phyloP scores from a whole-genome alignment of 2,329 filamentous ascomycete species.

The Xylaria sp. region DNA sequence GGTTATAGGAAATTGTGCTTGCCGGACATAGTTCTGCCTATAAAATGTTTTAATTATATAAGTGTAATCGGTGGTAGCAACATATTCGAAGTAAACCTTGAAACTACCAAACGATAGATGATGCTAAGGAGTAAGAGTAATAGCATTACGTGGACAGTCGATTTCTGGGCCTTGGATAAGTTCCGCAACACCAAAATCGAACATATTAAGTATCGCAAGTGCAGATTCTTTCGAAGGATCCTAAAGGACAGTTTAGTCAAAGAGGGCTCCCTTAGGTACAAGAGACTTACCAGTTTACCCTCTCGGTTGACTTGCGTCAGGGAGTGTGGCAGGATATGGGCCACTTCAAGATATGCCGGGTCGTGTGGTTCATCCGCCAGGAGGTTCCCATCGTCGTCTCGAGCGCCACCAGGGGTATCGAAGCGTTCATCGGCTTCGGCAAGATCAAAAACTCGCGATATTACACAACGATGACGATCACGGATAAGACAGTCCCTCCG shows the following conservation, averaged over 20 bases:
- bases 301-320: neutral
- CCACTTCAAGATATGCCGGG: conserved; percentile 8
- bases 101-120: conserved; percentile 43
- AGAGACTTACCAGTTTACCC: conserved; percentile 4
- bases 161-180: conserved; percentile 48
- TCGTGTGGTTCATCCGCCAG: conserved; percentile 15
- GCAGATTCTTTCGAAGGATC: conserved; percentile 41
- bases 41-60: conserved; percentile 39
- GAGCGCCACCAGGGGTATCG: conserved; percentile 14
- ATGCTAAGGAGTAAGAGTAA: conserved; percentile 39
- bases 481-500: conserved; percentile 35
- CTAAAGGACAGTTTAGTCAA: conserved; percentile 10
- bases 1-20: conserved; percentile 35
- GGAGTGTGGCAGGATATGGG: conserved; percentile 21
- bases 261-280: conserved; percentile 2
- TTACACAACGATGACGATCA: conserved; percentile 38
- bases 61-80: conserved; percentile 29
- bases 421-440: conserved; percentile 21
- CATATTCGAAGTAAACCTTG: conserved; percentile 39
- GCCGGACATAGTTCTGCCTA: conserved; percentile 2
- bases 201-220: conserved; percentile 50
- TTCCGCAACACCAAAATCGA: conserved; percentile 44
- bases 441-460: conserved; percentile 33
- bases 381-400: conserved; percentile 35
- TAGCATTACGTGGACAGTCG: conserved; percentile 48